Evolutionary conservation across 2,329 filamentous ascomycete genomes (phyloP).

Genomic region (Lasiodiplodia citricola): DNA sequence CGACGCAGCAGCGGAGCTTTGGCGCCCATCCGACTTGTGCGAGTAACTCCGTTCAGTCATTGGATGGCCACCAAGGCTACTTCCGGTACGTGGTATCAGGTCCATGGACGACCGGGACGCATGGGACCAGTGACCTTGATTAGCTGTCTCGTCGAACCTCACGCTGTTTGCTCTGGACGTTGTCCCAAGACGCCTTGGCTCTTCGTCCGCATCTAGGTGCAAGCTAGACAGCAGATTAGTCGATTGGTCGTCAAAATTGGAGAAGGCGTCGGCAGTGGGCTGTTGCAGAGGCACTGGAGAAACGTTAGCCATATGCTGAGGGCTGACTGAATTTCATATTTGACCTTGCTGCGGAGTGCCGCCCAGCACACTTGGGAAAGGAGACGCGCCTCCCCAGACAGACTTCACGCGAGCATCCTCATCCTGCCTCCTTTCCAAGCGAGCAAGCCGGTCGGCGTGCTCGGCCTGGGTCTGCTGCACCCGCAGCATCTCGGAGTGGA

Average conservation of each 20-base stretch:
- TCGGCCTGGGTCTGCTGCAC: conserved; percentile 65
- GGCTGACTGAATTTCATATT: not conserved
- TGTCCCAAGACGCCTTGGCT: conserved; percentile 81
- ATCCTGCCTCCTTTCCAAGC: conserved; percentile 66
- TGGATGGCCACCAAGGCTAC: conserved; percentile 76
- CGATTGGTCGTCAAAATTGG: conserved; percentile 86
- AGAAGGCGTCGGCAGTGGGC: conserved; percentile 82
- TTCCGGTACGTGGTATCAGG: conserved; percentile 77
- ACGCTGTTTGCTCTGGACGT: conserved; percentile 96
- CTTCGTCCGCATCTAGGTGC: conserved; percentile 85
- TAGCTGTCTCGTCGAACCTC: conserved; percentile 93
- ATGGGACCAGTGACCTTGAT: conserved; percentile 89
- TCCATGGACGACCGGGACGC: conserved; percentile 83
- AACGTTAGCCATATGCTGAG: conserved; percentile 31
- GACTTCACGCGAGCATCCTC: conserved; percentile 74
- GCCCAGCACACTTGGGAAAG: conserved; percentile 83
- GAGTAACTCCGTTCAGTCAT: conserved; percentile 92
- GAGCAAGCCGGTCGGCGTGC: conserved; percentile 65
- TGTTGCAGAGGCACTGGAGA: conserved; percentile 75
- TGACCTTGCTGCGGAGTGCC: conserved; percentile 87
- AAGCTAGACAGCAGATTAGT: conserved; percentile 80
- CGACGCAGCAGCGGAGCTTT: conserved; percentile 90
- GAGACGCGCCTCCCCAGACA: conserved; percentile 83
- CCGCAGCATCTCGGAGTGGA: conserved; percentile 66
- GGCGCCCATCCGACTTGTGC: conserved; percentile 93